A percentile compares a stretch with the other conserved stretches of the same genome.
Evolutionary conservation across 257 asterid species (phyloP).

Genomic region (Handroanthus guayacan): DNA sequence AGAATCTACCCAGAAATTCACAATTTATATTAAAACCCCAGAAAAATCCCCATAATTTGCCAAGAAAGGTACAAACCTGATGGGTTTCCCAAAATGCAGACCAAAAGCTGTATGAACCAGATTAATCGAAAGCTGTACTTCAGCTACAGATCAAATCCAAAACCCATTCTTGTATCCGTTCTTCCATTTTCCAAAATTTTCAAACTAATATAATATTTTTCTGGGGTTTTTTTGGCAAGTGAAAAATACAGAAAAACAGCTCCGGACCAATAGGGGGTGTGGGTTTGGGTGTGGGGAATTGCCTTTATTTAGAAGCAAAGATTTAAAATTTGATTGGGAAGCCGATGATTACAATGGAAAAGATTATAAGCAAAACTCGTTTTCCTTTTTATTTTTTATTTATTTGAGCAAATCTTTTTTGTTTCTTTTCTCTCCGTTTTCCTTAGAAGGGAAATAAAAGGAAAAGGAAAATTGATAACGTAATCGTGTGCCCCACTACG

Average conservation of each 20-base stretch:
- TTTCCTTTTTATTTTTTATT: background rate
- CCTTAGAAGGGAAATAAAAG: background rate
- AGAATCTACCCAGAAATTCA: slow-evolving; percentile 11
- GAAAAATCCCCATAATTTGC: slow-evolving; percentile 26
- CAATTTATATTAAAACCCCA: slow-evolving; percentile 39
- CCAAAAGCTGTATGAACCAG: slow-evolving; percentile 29
- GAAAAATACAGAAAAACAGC: slow-evolving; percentile 36
- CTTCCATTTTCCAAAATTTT: background rate
- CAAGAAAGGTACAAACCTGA: slow-evolving; percentile 44
- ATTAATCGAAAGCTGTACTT: slow-evolving; percentile 33
- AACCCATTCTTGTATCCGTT: background rate
- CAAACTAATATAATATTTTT: background rate
- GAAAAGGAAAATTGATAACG: background rate
- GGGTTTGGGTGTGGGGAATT: slow-evolving; percentile 20
- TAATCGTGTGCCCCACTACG: slow-evolving; percentile 42
- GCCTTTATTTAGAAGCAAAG: slow-evolving; percentile 49
- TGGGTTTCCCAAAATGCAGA: slow-evolving; percentile 36
- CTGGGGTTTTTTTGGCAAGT: slow-evolving; percentile 30
- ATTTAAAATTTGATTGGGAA: slow-evolving; percentile 29
- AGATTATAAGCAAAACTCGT: slow-evolving; percentile 5
- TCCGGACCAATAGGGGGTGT: slow-evolving; percentile 30
- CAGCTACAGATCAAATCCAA: slow-evolving; percentile 36
- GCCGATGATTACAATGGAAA: slow-evolving; percentile 41
- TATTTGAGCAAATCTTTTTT: background rate
- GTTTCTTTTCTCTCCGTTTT: background rate